These are phyloP conservation scores for Chondrostereum purpureum DNA, from an alignment of 1,284 basidiomycete species.

Conservation along the genomic window DNA sequence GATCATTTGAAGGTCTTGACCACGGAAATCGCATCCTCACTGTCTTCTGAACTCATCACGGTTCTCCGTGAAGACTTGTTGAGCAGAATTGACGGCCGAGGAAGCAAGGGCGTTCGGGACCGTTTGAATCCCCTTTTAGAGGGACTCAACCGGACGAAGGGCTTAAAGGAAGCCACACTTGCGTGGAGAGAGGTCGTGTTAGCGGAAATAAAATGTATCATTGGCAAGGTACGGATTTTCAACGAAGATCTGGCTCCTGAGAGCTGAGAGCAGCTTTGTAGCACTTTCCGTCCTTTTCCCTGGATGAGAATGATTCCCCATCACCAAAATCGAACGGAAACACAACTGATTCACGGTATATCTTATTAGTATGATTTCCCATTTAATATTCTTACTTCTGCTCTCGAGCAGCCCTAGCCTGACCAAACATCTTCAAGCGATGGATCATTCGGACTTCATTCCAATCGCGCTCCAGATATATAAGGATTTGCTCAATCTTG, in stretches of 20 bases:
- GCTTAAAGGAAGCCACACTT: conserved; percentile 60
- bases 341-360: conserved; percentile 16
- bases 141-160: conserved; percentile 71
- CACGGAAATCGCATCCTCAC: conserved; percentile 66
- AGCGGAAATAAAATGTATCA: conserved; percentile 54
- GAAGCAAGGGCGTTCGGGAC: conserved; percentile 38
- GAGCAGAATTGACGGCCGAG: conserved; percentile 32
- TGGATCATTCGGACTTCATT: conserved; percentile 70
- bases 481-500: conserved; percentile 55
- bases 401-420: conserved; percentile 29
- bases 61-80: conserved; percentile 66
- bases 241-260: no score
- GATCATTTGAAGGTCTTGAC: conserved; percentile 59
- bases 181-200: conserved; percentile 79
- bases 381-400: conserved; percentile 2
- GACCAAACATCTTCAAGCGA: conserved; percentile 53
- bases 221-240: conserved; percentile 50
- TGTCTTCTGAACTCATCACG: conserved; percentile 74
- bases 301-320: conserved; percentile 1
- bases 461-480: conserved; percentile 60
- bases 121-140: conserved; percentile 66
- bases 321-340: neutral
- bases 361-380: conserved; percentile 6
- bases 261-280: conserved; percentile 1
- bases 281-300: conserved; percentile 4